These are phyloP conservation scores for Chaetomium fimeti DNA, from an alignment of 495 filamentous ascomycete genomes.

Conservation along the genomic window DNA sequence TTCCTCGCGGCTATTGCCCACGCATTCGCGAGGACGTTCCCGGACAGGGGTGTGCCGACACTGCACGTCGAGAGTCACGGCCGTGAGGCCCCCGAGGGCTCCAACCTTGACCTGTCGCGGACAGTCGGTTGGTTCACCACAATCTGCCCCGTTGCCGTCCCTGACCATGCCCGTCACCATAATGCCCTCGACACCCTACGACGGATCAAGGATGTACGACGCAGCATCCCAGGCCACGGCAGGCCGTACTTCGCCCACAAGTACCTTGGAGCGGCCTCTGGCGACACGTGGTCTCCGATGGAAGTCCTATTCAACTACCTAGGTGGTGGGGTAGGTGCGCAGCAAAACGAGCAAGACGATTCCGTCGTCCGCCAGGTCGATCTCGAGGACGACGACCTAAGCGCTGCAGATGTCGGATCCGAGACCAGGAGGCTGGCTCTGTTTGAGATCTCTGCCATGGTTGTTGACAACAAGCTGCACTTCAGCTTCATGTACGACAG, in stretches of 20 bases:
- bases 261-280: conserved; percentile 38
- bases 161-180: conserved; percentile 9
- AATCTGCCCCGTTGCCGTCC: conserved; percentile 48
- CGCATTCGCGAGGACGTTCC: conserved; percentile 37
- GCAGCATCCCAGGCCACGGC: conserved; percentile 30
- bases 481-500: conserved; percentile 44
- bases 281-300: conserved; percentile 40
- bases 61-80: conserved; percentile 56
- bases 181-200: conserved; percentile 25
- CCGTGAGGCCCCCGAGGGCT: conserved; percentile 51
- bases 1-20: conserved; percentile 35
- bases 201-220: conserved; percentile 29
- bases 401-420: conserved; percentile 48
- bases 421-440: conserved; percentile 51
- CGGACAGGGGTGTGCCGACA: conserved; percentile 46
- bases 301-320: conserved; percentile 62
- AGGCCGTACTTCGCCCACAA: conserved; percentile 36
- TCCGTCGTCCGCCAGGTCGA: conserved; percentile 36
- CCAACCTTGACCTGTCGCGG: conserved; percentile 53
- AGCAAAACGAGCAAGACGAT: conserved; percentile 54
- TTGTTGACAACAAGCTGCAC: conserved; percentile 23
- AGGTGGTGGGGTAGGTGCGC: conserved; percentile 41
- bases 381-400: conserved; percentile 30
- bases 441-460: conserved; percentile 49
- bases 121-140: conserved; percentile 65